These are phyloP conservation scores for Aspergillus taichungensis DNA, from an alignment of 495 filamentous ascomycete species.

Conservation along the genomic window DNA sequence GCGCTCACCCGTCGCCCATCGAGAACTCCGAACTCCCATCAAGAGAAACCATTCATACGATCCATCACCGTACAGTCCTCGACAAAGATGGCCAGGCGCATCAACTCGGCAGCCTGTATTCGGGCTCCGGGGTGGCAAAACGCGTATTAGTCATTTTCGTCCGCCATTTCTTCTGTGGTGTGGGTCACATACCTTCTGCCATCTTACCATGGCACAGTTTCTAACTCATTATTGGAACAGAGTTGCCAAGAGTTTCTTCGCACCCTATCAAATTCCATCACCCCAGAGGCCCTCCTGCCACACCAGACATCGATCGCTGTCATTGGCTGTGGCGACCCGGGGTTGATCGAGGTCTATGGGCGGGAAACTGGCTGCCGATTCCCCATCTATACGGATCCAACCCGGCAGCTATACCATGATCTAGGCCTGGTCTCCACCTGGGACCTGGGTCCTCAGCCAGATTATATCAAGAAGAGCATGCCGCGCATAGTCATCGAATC, in stretches of 20 bases:
- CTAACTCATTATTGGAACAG: slow-evolving; percentile 30
- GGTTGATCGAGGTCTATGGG: slow-evolving; percentile 62
- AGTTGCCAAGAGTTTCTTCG: slow-evolving; percentile 58
- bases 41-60: slow-evolving; percentile 34
- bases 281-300: slow-evolving; percentile 42
- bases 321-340: slow-evolving; percentile 70
- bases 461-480: slow-evolving; percentile 53
- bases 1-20: not conserved
- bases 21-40: slow-evolving; percentile 40
- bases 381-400: slow-evolving; percentile 77
- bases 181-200: slow-evolving; percentile 32
- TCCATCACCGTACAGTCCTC: slow-evolving; percentile 51
- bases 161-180: slow-evolving; percentile 85
- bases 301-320: slow-evolving; percentile 57
- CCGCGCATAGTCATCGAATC: slow-evolving; percentile 34
- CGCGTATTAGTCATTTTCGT: slow-evolving; percentile 72
- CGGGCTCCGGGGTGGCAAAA: slow-evolving; percentile 40
- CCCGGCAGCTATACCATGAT: slow-evolving; percentile 54
- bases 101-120: slow-evolving; percentile 62
- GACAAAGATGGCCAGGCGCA: slow-evolving; percentile 53
- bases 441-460: slow-evolving; percentile 52
- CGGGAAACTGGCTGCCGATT: slow-evolving; percentile 56
- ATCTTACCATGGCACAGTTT: not conserved
- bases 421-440: slow-evolving; percentile 64
- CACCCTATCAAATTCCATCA: slow-evolving; percentile 51